These are phyloP conservation scores for Hypomontagnella monticulosa DNA, from an alignment of 495 filamentous ascomycete genomes.

Conservation along the genomic window DNA sequence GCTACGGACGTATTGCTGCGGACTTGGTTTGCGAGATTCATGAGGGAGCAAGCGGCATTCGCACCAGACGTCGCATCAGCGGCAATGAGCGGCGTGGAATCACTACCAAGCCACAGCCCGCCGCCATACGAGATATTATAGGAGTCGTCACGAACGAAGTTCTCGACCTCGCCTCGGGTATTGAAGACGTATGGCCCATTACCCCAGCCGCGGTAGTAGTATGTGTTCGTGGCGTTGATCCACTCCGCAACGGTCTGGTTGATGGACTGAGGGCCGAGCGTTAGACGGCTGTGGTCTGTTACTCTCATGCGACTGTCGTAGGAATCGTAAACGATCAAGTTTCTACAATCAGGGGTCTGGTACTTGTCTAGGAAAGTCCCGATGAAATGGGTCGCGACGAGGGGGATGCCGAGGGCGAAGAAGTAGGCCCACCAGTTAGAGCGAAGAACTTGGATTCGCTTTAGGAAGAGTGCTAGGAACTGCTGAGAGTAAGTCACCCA, in stretches of 20 bases:
- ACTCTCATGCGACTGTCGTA: conserved; percentile 15
- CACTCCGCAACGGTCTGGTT: conserved; percentile 26
- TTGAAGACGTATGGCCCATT: conserved; percentile 43
- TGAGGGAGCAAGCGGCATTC: conserved; percentile 61
- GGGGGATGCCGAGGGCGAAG: conserved; percentile 69
- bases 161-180: conserved; percentile 63
- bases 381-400: conserved; percentile 54
- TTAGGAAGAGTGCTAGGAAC: conserved; percentile 70
- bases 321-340: conserved; percentile 15
- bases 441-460: conserved; percentile 70
- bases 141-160: conserved; percentile 65
- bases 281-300: neutral
- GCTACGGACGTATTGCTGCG: conserved; percentile 56
- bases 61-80: conserved; percentile 57
- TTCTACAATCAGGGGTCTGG: conserved; percentile 32
- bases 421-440: conserved; percentile 72
- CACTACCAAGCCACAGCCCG: conserved; percentile 64
- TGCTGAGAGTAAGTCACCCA: conserved; percentile 61
- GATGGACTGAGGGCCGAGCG: conserved; percentile 21
- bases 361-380: conserved; percentile 58
- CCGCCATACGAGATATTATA: conserved; percentile 70
- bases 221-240: conserved; percentile 6
- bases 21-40: conserved; percentile 46
- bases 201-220: conserved; percentile 8
- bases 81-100: conserved; percentile 60